Evolutionary conservation across 2,329 filamentous ascomycete genomes (phyloP).

Genomic region (Penicillium sp.): DNA sequence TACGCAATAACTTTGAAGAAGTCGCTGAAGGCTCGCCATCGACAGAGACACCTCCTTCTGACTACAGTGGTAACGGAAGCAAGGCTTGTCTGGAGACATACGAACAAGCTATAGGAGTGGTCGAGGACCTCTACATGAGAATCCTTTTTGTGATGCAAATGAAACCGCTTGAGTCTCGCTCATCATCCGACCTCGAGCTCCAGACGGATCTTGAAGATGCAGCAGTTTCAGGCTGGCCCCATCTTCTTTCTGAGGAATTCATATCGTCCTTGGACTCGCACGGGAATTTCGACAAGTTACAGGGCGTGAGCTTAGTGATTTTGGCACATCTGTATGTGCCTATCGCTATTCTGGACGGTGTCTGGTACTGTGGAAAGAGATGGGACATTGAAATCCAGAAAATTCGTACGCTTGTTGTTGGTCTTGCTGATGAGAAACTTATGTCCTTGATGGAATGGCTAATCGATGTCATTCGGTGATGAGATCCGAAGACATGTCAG

Average conservation of each 20-base stretch:
- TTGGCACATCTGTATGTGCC: slow-evolving; percentile 29
- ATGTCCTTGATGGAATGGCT: slow-evolving; percentile 18
- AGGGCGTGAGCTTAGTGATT: slow-evolving; percentile 22
- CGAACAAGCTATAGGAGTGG: slow-evolving; percentile 14
- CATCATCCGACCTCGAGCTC: slow-evolving; percentile 18
- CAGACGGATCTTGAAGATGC: slow-evolving; percentile 30
- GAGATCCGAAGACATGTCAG: background rate
- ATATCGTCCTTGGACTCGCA: slow-evolving; percentile 19
- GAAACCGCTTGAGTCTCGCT: slow-evolving; percentile 8
- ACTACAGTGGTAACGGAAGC: background rate
- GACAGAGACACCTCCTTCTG: background rate
- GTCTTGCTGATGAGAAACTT: background rate
- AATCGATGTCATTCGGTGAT: slow-evolving; percentile 10
- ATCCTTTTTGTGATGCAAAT: slow-evolving; percentile 25
- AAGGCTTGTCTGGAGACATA: slow-evolving; percentile 2
- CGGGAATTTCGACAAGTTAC: background rate
- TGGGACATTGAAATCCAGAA: slow-evolving; percentile 19
- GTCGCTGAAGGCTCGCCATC: background rate
- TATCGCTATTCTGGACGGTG: slow-evolving; percentile 13
- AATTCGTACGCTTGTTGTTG: slow-evolving; percentile 9
- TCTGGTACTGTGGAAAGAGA: slow-evolving; percentile 18
- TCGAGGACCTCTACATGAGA: slow-evolving; percentile 24
- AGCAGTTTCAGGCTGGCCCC: slow-evolving; percentile 27
- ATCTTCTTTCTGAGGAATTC: slow-evolving; percentile 20
- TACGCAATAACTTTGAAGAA: background rate